phyloP scores from a whole-genome alignment of 495 filamentous ascomycete genomes.

The Lophium mytilinum region DNA sequence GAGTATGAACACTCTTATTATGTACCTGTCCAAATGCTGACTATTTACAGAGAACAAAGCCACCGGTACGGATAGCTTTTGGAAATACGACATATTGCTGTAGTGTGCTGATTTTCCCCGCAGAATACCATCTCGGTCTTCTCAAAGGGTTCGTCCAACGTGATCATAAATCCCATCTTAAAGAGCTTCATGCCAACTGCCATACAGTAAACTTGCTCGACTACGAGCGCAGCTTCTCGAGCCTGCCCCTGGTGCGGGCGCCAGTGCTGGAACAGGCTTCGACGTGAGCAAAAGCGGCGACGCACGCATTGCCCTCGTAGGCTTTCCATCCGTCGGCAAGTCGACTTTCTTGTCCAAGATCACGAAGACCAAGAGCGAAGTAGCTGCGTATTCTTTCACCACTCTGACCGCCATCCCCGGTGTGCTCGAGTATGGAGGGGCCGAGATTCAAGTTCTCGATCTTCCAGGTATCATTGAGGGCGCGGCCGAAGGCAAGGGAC shows the following conservation, averaged over 20 bases:
- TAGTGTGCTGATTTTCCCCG: constrained; percentile 23
- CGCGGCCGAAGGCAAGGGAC: constrained; percentile 89
- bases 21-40: no score
- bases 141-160: constrained; percentile 66
- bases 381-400: constrained; percentile 95
- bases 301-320: constrained; percentile 93
- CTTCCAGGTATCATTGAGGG: constrained; percentile 98
- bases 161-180: background rate
- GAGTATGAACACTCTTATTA: constrained; percentile 67
- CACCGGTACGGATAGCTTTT: constrained; percentile 56
- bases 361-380: constrained; percentile 95
- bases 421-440: constrained; percentile 95
- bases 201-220: constrained; percentile 80
- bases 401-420: constrained; percentile 97
- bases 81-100: background rate
- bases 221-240: constrained; percentile 93
- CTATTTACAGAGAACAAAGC: constrained; percentile 83
- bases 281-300: constrained; percentile 97
- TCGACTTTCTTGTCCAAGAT: constrained; percentile 98
- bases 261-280: constrained; percentile 71
- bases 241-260: constrained; percentile 69
- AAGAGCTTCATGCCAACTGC: constrained; percentile 4
- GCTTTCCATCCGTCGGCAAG: constrained; percentile 97
- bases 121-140: constrained; percentile 97
- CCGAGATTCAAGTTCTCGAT: constrained; percentile 98